Conservation (phyloP, 2,329 filamentous ascomycete species). For the Trichocomaceae sp. region DNA sequence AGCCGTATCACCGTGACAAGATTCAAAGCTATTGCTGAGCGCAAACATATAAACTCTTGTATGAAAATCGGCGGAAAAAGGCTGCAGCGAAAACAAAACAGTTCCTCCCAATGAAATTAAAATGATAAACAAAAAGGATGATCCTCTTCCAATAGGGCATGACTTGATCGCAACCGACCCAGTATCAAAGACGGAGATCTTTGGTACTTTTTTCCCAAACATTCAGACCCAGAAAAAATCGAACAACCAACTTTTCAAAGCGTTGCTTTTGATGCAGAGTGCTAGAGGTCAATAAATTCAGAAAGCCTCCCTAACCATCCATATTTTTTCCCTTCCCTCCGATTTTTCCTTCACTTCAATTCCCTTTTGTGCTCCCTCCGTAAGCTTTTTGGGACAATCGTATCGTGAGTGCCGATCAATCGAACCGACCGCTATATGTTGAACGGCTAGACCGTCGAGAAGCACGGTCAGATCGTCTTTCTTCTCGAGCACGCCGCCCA, state of each 20-base stretch:
- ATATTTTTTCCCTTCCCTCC: not conserved
- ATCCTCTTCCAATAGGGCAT: not conserved
- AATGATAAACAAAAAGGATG: not conserved
- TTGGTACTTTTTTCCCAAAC: constrained; percentile 14
- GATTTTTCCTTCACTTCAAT: not conserved
- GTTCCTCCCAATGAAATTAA: constrained; percentile 16
- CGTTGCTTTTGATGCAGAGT: constrained; percentile 3
- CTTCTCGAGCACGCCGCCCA: constrained; percentile 26
- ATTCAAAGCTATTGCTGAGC: constrained; percentile 5
- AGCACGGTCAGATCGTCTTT: constrained; percentile 31
- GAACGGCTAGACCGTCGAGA: constrained; percentile 35
- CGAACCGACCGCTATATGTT: constrained; percentile 26
- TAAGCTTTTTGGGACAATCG: not conserved
- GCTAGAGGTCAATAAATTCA: constrained; percentile 6
- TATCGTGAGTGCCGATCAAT: constrained; percentile 12
- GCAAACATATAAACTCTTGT: constrained; percentile 13
- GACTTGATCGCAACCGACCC: not conserved
- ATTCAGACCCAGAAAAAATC: constrained; percentile 15
- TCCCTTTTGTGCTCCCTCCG: not conserved
- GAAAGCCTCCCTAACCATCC: constrained; percentile 4
- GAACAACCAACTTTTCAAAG: constrained; percentile 12
- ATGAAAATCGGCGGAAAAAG: constrained; percentile 11
- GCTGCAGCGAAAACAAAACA: constrained; percentile 15
- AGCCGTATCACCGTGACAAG: constrained; percentile 26
- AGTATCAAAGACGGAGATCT: not conserved